Evolutionary conservation across 2,329 filamentous ascomycete genomes (phyloP).

Genomic region (Drechslerella stenobrocha): DNA sequence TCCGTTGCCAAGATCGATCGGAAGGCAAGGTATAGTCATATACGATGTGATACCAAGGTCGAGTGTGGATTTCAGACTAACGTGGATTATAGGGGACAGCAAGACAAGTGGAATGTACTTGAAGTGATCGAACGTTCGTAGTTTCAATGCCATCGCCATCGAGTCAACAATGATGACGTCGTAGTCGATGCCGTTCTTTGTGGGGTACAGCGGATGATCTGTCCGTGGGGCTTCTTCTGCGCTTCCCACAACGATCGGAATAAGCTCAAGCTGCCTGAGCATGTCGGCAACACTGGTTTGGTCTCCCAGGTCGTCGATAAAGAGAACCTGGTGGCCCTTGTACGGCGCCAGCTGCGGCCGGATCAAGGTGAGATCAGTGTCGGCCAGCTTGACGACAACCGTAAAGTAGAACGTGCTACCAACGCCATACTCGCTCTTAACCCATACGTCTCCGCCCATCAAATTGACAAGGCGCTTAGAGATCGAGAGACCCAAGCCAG

Average conservation of each 20-base stretch:
- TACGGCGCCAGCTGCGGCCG: constrained; percentile 86
- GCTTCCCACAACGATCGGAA: constrained; percentile 82
- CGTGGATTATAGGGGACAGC: constrained; percentile 82
- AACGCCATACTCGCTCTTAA: constrained; percentile 85
- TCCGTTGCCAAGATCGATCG: constrained; percentile 92
- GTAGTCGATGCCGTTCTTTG: constrained; percentile 66
- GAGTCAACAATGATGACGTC: constrained; percentile 96
- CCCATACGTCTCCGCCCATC: constrained; percentile 96
- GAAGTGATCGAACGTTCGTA: constrained; percentile 88
- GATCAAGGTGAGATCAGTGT: constrained; percentile 75
- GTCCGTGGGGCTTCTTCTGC: constrained; percentile 67
- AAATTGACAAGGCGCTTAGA: constrained; percentile 92
- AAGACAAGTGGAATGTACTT: constrained; percentile 97
- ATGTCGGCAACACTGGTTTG: constrained; percentile 76
- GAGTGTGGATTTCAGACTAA: constrained; percentile 88
- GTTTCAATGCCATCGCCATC: constrained; percentile 80
- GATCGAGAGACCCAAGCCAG: constrained; percentile 89
- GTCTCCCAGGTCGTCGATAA: constrained; percentile 84
- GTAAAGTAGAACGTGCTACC: constrained; percentile 97
- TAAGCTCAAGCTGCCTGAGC: constrained; percentile 75
- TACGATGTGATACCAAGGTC: constrained; percentile 98
- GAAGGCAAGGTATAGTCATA: constrained; percentile 94
- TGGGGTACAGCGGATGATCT: constrained; percentile 59
- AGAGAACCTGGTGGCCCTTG: constrained; percentile 85
- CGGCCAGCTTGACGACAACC: constrained; percentile 82